Evolutionary conservation across 129 eudicot species (phyloP), one percentile per base, ranked within the genome.

Genomic region (Kitagawia praeruptora): DNA sequence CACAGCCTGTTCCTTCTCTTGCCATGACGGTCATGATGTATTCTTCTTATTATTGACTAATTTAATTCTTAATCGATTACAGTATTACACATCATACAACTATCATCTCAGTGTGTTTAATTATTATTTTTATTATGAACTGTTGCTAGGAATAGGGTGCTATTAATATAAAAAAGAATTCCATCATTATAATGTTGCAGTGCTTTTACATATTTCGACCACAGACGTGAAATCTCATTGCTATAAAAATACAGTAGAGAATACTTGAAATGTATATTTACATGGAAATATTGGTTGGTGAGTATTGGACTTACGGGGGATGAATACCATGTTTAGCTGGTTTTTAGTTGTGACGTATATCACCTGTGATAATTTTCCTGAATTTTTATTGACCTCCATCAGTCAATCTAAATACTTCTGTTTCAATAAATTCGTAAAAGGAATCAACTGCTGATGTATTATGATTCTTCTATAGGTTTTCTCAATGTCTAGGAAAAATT

Each of bases 11-110:
- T 82, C 88, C 82, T 80, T 96, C 81, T 85, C 95, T 82, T 96
- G 99, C 85, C 99, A 96, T 87, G 98, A 96, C 51, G 98, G 99
- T 31, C 99, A 96, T 81, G 99, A 96, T 95, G 99, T 96, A 85
- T 63, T 49, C 47, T 45, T 74, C 67, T 25, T 64, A n/a, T 48
- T 38, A 21, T 61, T 31, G 25, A n/a, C 34, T 37, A 3, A 23
- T 8, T 69, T 1, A 14, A 13, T 77, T 39, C 54, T n/a, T 67
- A 45, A 74, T 39, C 8, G 16, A 10, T 74, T 73, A n/a, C n/a
- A n/a, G n/a, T n/a, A n/a, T n/a, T n/a, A 73, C 38, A 10, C 18
- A 1, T n/a, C n/a, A 38, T 18, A 15, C 44, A 15, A 41, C 5
- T 21, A 15, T 21, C 42, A 6, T 31, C 14, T 18, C 25, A 70